A percentile compares a stretch with the other conserved stretches of the same genome.
Conservation (phyloP, 1,284 basidiomycete species). For the Ustilago tritici region DNA sequence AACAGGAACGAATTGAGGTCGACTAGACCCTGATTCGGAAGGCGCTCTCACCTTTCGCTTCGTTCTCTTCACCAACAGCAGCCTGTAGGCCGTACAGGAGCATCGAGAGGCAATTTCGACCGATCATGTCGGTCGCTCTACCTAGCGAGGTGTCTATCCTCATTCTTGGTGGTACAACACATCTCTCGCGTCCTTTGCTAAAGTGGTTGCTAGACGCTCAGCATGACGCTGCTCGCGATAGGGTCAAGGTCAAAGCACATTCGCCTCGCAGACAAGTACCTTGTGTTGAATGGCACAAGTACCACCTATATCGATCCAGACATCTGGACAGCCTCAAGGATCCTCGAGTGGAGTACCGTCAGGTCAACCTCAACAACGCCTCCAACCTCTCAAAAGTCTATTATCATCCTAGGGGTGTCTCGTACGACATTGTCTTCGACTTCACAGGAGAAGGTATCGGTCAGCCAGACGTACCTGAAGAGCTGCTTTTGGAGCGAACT, state of each 20-base stretch:
- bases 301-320: constrained; percentile 51
- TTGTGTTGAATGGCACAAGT: constrained; percentile 34
- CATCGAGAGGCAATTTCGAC: neutral
- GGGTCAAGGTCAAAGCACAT: constrained; percentile 37
- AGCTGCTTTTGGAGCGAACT: constrained; percentile 53
- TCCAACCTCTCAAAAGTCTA: constrained; percentile 34
- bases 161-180: constrained; percentile 51
- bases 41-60: neutral
- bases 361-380: constrained; percentile 51
- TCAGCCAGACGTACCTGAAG: constrained; percentile 34
- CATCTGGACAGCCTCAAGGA: constrained; percentile 42
- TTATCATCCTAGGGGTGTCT: constrained; percentile 29
- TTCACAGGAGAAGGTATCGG: constrained; percentile 56
- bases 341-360: constrained; percentile 54
- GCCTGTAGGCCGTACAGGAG: neutral
- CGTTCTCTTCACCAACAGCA: neutral
- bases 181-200: constrained; percentile 50
- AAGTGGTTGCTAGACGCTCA: constrained; percentile 34
- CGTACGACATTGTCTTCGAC: constrained; percentile 58
- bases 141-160: constrained; percentile 45
- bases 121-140: constrained; percentile 14
- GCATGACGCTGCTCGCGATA: constrained; percentile 7
- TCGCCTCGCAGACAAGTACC: constrained; percentile 58
- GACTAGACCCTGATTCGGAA: neutral
- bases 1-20: neutral